phyloP scores from a whole-genome alignment of 176 grass and related monocot genomes.

The Aegilops speltoides region DNA sequence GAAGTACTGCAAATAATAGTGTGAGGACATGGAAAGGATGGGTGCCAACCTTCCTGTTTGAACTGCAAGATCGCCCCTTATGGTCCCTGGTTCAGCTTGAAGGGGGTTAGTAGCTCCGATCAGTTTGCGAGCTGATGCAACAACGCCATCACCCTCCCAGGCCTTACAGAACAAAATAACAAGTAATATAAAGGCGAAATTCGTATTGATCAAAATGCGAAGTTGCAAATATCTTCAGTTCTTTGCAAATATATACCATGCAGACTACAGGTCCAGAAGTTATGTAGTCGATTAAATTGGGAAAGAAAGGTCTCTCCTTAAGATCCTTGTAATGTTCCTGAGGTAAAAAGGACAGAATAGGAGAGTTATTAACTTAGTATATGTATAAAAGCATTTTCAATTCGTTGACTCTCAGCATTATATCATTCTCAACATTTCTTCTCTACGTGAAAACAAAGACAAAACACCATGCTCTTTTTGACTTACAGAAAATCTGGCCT shows the following conservation, averaged over 20 bases:
- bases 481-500: background rate
- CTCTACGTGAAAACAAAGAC: background rate
- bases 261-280: conserved; percentile 97
- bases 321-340: conserved; percentile 99
- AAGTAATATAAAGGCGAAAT: background rate
- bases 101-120: conserved; percentile 94
- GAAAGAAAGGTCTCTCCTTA: conserved; percentile 83
- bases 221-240: conserved; percentile 6
- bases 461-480: background rate
- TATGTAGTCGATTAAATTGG: conserved; percentile 74
- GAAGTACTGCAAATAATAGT: background rate
- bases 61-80: conserved; percentile 91
- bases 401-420: background rate
- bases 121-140: conserved; percentile 91
- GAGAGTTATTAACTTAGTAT: background rate
- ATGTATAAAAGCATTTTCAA: background rate
- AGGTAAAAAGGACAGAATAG: conserved; percentile 8
- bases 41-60: conserved; percentile 82
- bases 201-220: background rate
- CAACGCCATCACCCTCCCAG: conserved; percentile 88
- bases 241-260: conserved; percentile 63
- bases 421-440: background rate
- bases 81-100: conserved; percentile 95
- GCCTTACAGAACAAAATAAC: conserved; percentile 47
- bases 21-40: conserved; percentile 18